Base-by-base conservation (phyloP, 1,284 basidiomycete species). In the Amanita bisporigera region DNA sequence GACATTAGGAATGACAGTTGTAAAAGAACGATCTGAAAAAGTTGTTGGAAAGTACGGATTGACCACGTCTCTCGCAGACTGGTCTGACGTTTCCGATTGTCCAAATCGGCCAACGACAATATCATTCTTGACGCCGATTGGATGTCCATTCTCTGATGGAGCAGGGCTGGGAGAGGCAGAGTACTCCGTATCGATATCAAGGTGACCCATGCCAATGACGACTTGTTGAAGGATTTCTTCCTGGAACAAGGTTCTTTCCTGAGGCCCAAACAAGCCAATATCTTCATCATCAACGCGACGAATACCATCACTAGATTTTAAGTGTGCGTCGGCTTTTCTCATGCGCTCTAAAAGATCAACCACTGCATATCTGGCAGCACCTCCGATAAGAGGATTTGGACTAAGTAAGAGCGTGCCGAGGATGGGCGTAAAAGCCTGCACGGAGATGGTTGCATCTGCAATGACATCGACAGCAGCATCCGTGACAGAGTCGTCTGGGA, bases 381-480 rank as follows among this genome's bases (percentile, higher is more conserved):
- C 90, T 38, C 91, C 90, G 49, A 98, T 89, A 63, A 85, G 81
- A 26, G 86, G 85, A 75, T 94, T 95, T 15, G 90, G 86, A 76
- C 91, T 96, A 64, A 98, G 87, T 26, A 99, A 85, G 45, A 99
- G 83, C 0, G 94, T 93, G 61, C 95, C 96, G 21, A 99, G 86
- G 61, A 98, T 90, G 6, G 96, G 94, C 3, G 96, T 97, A 81
- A 99, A 98, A 11, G 92, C 88, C 72, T 92, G 90, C 6, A 96
- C 93, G 60, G 90, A 87, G 62, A 98, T 89, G 62, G 77, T 77
- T 57, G 78, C 75, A 2, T 73, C 74, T 0, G 74, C 69, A 6
- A 78, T 76, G 15, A 78, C 73, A n/a, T 80, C 77, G 41, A 78
- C 74, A 24, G 19, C 71, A 62, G 83, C 76, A 67, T 81, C 81